Evolutionary conservation across 495 filamentous ascomycete species (phyloP).

Genomic region (Penicillium diatomitis): DNA sequence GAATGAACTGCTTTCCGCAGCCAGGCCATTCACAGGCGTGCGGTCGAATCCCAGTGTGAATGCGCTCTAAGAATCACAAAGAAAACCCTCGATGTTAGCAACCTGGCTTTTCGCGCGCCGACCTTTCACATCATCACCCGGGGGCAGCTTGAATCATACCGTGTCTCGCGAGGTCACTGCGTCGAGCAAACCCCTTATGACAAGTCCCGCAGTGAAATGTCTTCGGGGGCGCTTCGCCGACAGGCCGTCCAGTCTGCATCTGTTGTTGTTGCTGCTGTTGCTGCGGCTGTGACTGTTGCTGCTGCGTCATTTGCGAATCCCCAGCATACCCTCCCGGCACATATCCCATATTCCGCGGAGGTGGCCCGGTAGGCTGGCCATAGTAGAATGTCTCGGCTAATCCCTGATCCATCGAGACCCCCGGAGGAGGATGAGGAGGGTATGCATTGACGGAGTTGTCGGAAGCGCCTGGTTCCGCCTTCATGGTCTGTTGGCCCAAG

Average conservation of each 20-base stretch:
- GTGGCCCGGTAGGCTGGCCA: slow-evolving; percentile 32
- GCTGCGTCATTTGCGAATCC: slow-evolving; percentile 23
- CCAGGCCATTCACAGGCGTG: slow-evolving; percentile 87
- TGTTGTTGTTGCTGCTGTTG: slow-evolving; percentile 21
- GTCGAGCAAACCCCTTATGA: slow-evolving; percentile 82
- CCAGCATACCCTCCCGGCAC: slow-evolving; percentile 31
- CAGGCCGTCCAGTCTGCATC: slow-evolving; percentile 33
- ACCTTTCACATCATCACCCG: background rate
- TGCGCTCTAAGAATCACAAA: slow-evolving; percentile 57
- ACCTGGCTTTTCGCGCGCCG: slow-evolving; percentile 4
- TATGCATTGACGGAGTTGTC: slow-evolving; percentile 51
- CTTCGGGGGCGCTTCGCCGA: slow-evolving; percentile 53
- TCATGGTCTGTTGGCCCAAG: slow-evolving; percentile 41
- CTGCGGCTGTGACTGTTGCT: slow-evolving; percentile 20
- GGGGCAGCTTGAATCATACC: slow-evolving; percentile 47
- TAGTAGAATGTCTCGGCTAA: slow-evolving; percentile 21
- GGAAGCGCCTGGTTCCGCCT: slow-evolving; percentile 60
- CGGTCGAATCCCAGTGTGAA: slow-evolving; percentile 84
- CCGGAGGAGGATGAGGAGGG: slow-evolving; percentile 43
- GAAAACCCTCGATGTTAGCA: slow-evolving; percentile 11
- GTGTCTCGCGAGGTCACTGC: slow-evolving; percentile 91
- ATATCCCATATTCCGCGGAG: slow-evolving; percentile 46
- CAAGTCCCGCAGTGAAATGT: slow-evolving; percentile 89
- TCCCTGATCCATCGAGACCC: slow-evolving; percentile 36
- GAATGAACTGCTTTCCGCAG: slow-evolving; percentile 95